Evolutionary conservation across 345 rosid species (phyloP), one percentile per base, ranked within the genome.

Genomic region (Clausena lansium): DNA sequence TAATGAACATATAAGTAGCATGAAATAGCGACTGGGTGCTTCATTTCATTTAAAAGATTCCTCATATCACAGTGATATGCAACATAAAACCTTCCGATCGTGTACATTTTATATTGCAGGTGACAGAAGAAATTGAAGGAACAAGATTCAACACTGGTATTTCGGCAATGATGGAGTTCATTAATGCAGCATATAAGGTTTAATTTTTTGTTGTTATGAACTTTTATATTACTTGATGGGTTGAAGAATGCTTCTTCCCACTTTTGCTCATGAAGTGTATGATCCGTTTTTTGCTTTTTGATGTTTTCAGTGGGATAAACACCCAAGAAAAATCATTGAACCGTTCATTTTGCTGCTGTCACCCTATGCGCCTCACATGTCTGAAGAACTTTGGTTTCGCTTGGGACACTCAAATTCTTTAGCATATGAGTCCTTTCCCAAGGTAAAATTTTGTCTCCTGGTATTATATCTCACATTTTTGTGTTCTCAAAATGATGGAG

Each of bases 151-250:
- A 93, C 87, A 93, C 99, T 0, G 98, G 97, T 70, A 93, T 93
- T 80, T 95, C 98, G 64, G 94, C 97, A 75, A 93, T 95, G 98
- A 95, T 95, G 99, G 99, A 92, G 88, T 95, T 95, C 83, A 70
- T 92, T 72, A 95, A 93, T 82, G 93, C 97, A 0, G 94, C 97
- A 1, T 92, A 90, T 71, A 95, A 95, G 99, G 98, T 95, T 64
- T 57, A 70, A 77, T 39, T 10, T n/a, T 25, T 14, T 69, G 57
- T 25, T 30, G 15, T 68, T 68, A 45, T 24, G 7, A 38, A 41
- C 24, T 19, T 4, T 69, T 70, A 24, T n/a, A 22, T 64, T 32
- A 6, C 54, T 17, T 68, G 74, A 58, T 32, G 7, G 32, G 54
- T 47, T n/a, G 57, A 28, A 47, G 70, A 47, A 63, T 57, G 13